These are phyloP conservation scores for Synchytrium microbalum DNA, from an alignment of 371 early-diverging fungal genomes.

Conservation along the genomic window DNA sequence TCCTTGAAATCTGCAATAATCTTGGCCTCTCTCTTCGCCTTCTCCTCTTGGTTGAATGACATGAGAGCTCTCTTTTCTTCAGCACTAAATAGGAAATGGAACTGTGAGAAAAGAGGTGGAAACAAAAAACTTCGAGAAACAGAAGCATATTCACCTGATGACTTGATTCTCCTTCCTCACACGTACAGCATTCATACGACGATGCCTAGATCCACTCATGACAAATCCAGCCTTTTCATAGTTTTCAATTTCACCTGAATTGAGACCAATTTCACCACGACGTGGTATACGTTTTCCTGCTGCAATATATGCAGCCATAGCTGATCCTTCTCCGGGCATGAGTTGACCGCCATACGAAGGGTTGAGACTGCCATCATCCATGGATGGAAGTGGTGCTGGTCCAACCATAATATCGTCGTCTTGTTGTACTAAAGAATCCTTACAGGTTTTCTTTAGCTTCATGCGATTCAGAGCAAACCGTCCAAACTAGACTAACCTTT, in stretches of 20 bases:
- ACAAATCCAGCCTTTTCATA: slow-evolving; percentile 89
- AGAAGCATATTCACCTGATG: slow-evolving; percentile 78
- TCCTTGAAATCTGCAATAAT: slow-evolving; percentile 62
- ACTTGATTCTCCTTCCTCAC: slow-evolving; percentile 92
- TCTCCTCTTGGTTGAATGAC: slow-evolving; percentile 73
- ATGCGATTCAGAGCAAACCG: not conserved
- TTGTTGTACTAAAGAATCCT: slow-evolving; percentile 1
- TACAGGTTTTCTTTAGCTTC: not conserved
- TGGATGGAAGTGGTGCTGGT: slow-evolving; percentile 31
- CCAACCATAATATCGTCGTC: slow-evolving; percentile 32
- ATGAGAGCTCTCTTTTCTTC: slow-evolving; percentile 51
- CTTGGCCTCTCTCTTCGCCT: slow-evolving; percentile 76
- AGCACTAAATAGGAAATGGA: slow-evolving; percentile 12
- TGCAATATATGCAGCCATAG: slow-evolving; percentile 81
- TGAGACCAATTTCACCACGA: slow-evolving; percentile 92
- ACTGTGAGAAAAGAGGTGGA: too few relatives aligned
- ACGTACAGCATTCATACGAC: slow-evolving; percentile 93
- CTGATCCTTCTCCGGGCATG: slow-evolving; percentile 71
- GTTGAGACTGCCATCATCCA: slow-evolving; percentile 29
- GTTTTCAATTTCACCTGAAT: slow-evolving; percentile 69
- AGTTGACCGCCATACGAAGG: slow-evolving; percentile 71
- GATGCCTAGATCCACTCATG: slow-evolving; percentile 91
- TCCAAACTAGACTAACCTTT: not conserved
- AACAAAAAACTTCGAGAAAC: slow-evolving; percentile 3
- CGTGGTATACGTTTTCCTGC: slow-evolving; percentile 93